phyloP scores from a whole-genome alignment of 1,139 yeast genomes.

The Geotrichum reessii region DNA sequence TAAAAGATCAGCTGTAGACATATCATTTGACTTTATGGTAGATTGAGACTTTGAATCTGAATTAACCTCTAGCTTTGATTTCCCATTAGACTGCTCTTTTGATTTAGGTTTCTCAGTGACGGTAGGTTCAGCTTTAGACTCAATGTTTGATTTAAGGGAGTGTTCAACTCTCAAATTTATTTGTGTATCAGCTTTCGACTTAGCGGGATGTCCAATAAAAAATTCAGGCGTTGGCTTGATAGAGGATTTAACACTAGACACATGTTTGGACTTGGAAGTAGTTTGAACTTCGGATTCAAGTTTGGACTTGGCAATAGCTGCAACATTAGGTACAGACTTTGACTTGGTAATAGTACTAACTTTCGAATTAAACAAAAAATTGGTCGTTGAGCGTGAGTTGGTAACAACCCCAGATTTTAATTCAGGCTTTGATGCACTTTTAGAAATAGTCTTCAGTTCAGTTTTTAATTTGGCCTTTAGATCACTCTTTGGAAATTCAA shows the following conservation, averaged over 20 bases:
- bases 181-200: background rate
- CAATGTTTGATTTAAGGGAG: no score
- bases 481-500: background rate
- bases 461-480: background rate
- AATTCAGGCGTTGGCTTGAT: background rate
- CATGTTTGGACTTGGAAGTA: background rate
- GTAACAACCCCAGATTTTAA: background rate
- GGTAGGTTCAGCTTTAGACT: no score
- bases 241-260: background rate
- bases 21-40: background rate
- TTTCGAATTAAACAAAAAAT: no score
- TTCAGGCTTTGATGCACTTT: background rate
- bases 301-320: background rate
- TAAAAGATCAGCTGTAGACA: background rate
- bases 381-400: no score
- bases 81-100: no score
- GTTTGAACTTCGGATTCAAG: background rate
- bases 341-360: background rate
- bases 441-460: background rate
- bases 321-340: background rate
- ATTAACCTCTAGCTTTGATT: background rate
- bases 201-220: background rate
- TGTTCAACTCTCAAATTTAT: no score
- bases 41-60: background rate
- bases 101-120: no score